Base-by-base conservation (phyloP, 1,284 basidiomycete genomes). In the Sutorius eximius region DNA sequence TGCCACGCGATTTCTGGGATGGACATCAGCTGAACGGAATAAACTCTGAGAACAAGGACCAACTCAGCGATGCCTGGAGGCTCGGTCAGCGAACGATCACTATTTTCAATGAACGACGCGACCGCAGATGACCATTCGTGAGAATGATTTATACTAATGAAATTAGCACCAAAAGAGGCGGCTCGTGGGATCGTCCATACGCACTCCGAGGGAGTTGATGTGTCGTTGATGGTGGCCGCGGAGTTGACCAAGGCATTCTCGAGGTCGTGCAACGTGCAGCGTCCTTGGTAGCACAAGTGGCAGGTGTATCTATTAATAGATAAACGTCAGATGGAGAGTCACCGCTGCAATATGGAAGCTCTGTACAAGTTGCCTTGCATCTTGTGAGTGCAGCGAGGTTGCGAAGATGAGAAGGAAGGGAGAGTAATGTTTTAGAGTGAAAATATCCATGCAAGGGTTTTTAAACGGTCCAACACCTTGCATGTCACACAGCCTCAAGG, bases 311-410 rank as follows among this genome's bases (percentile, higher is more conserved):
- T 65, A 27, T 29, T 34, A n/a, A 48, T 15, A n/a, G 15, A 29
- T 16, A 22, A 3, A 29, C 3, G 24, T 69, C 38, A 59, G 49
- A 32, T 22, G 40, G 7, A 3, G 9, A 2, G 32, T 8, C 27
- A 22, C n/a, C 3, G n/a, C 34, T 12, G 22, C n/a, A 20, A 15
- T 18, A 33, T 44, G 45, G 33, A 46, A 32, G 15, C 2, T n/a
- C 20, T 52, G 15, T 45, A 66, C 65, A 33, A 10, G 6, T 33
- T 38, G n/a, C 42, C 32, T 41, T 53, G 52, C 61, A 66, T 69
- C 2, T 5, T 56, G 44, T 3, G 11, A 40, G 37, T 32, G 33
- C 5, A 34, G 20, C 24, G 22, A 27, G 12, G 30, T 36, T 16
- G 38, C 1, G 5, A 45, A 36, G 24, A 13, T 33, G 30, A 29